A percentile compares a stretch with the other conserved stretches of the same genome.
phyloP scores from a whole-genome alignment of 2,329 filamentous ascomycete genomes.

The Nigrospora oryzae region DNA sequence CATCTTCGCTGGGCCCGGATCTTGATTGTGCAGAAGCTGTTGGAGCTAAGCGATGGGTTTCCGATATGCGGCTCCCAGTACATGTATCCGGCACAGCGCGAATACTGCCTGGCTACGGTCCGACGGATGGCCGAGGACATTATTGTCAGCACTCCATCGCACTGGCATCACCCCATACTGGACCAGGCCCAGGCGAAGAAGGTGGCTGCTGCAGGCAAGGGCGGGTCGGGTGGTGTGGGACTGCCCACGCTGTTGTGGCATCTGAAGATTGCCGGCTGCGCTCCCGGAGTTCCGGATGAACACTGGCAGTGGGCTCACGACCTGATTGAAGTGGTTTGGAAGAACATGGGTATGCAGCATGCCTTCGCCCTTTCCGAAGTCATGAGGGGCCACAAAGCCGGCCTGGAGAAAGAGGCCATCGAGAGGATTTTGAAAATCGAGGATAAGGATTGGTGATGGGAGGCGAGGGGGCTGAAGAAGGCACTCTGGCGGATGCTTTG shows the following conservation, averaged over 20 bases:
- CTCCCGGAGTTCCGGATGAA: conserved; percentile 31
- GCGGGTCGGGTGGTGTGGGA: conserved; percentile 37
- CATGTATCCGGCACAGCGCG: conserved; percentile 19
- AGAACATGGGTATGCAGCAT: conserved; percentile 42
- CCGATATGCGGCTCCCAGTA: conserved; percentile 26
- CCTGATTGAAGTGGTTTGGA: conserved; percentile 39
- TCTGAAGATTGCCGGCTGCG: conserved; percentile 36
- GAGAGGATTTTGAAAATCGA: conserved; percentile 10
- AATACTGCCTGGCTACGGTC: conserved; percentile 24
- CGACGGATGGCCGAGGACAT: conserved; percentile 31
- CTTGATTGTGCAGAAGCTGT: conserved; percentile 40
- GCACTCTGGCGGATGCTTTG: too few relatives aligned
- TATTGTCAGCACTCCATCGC: conserved; percentile 36
- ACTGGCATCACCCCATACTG: conserved; percentile 42
- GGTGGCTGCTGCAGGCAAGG: conserved; percentile 26
- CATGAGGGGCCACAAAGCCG: conserved; percentile 23
- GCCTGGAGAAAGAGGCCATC: conserved; percentile 10
- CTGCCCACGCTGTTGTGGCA: conserved; percentile 40
- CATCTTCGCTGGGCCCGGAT: conserved; percentile 53
- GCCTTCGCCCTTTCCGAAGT: conserved; percentile 33
- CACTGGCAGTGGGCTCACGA: conserved; percentile 36
- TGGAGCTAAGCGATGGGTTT: conserved; percentile 27
- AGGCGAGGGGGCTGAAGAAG: not conserved
- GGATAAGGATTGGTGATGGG: conserved; percentile 7
- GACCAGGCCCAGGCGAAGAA: conserved; percentile 23